Percentiles rank a stretch among this genome's conserved stretches.
Evolutionary conservation across 176 grass and related monocot genomes (phyloP).

Genomic region (Aegilops tauschii): DNA sequence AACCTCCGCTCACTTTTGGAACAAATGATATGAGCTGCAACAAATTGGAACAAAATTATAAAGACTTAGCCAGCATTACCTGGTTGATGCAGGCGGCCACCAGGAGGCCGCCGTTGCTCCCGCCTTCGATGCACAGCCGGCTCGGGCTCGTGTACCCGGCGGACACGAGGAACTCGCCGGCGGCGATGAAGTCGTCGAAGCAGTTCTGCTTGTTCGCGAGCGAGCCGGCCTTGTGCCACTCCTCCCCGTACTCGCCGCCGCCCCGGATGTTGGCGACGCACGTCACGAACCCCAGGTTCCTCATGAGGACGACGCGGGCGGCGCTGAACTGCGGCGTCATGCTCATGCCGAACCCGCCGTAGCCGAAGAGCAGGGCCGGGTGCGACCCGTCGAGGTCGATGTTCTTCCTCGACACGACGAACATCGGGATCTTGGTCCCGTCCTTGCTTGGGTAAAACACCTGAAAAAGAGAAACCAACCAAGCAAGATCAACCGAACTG

Average conservation of each 20-base stretch:
- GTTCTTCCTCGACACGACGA: constrained; percentile 65
- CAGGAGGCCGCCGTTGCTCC: constrained; percentile 86
- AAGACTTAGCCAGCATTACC: neutral
- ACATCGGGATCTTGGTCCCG: constrained; percentile 87
- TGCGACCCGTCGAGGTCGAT: constrained; percentile 65
- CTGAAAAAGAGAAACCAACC: constrained; percentile 7
- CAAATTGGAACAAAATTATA: neutral
- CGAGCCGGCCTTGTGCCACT: constrained; percentile 69
- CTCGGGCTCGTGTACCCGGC: constrained; percentile 61
- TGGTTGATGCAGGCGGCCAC: constrained; percentile 94
- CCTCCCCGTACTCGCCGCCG: constrained; percentile 93
- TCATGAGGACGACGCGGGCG: constrained; percentile 54
- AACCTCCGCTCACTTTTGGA: neutral
- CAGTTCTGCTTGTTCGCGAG: constrained; percentile 89
- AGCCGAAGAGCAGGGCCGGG: constrained; percentile 71
- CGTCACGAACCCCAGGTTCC: constrained; percentile 62
- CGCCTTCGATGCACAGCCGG: constrained; percentile 82
- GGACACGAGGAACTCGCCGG: constrained; percentile 69
- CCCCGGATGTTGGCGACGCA: constrained; percentile 88
- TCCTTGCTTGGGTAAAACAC: constrained; percentile 72
- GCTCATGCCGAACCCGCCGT: constrained; percentile 83
- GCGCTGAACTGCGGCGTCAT: constrained; percentile 77
- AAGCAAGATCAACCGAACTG: neutral
- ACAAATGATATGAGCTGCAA: neutral
- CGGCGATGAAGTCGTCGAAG: constrained; percentile 85